A percentile compares a stretch with the other conserved stretches of the same genome.
phyloP scores from a whole-genome alignment of 2,329 filamentous ascomycete genomes.

The Huntiella abstrusa region DNA sequence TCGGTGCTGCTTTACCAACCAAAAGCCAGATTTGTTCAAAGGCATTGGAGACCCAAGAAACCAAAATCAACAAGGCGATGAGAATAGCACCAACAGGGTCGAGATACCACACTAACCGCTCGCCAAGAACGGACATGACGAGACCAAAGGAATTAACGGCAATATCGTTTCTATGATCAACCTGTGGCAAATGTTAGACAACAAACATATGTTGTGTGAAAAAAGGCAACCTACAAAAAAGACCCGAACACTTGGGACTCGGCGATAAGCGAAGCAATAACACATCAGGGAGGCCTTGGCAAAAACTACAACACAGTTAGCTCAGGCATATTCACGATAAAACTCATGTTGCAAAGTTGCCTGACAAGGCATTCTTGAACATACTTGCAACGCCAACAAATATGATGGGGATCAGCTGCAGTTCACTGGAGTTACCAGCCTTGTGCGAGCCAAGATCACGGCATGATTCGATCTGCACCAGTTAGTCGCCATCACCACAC shows the following conservation, averaged over 20 bases:
- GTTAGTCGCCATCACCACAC: not conserved
- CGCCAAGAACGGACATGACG: constrained; percentile 35
- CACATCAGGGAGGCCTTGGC: constrained; percentile 33
- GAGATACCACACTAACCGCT: constrained; percentile 37
- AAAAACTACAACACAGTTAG: constrained; percentile 19
- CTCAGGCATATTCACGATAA: too few relatives aligned
- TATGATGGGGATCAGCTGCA: constrained; percentile 34
- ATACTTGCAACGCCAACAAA: constrained; percentile 35
- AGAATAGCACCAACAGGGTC: constrained; percentile 41
- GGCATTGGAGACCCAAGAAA: constrained; percentile 41
- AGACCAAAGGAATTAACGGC: constrained; percentile 35
- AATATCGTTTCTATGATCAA: constrained; percentile 39
- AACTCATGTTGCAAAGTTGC: not conserved
- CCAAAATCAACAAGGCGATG: constrained; percentile 40
- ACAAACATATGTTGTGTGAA: not conserved
- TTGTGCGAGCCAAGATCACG: constrained; percentile 28
- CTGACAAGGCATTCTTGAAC: constrained; percentile 13
- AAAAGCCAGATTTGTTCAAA: constrained; percentile 43
- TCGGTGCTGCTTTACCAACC: constrained; percentile 41
- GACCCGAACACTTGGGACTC: constrained; percentile 35
- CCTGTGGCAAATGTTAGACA: constrained; percentile 15
- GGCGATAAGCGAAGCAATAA: constrained; percentile 33
- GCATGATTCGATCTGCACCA: constrained; percentile 31
- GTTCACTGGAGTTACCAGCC: constrained; percentile 20
- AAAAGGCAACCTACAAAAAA: constrained; percentile 25